A percentile compares a stretch with the other conserved stretches of the same genome.
Evolutionary conservation across 1,139 yeast genomes (phyloP).

Genomic region (Kodamaea arcana): DNA sequence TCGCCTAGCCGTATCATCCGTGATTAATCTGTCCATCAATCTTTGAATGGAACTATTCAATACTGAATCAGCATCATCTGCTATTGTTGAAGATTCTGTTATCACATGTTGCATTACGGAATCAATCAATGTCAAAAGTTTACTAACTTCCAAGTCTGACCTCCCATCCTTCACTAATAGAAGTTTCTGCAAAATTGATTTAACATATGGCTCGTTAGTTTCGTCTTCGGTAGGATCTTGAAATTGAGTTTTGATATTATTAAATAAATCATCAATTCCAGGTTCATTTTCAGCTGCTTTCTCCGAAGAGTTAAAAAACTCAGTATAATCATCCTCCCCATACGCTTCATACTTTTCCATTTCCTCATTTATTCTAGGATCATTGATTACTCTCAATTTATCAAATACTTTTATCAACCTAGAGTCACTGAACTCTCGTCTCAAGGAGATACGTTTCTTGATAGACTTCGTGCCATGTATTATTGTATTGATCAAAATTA

Average conservation of each 20-base stretch:
- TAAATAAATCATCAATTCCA: constrained; percentile 20
- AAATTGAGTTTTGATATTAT: constrained; percentile 15
- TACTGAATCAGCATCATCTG: constrained; percentile 22
- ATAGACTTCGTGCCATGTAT: constrained; percentile 32
- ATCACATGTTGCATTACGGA: constrained; percentile 30
- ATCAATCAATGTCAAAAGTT: constrained; percentile 26
- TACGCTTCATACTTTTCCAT: constrained; percentile 39
- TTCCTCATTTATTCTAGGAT: constrained; percentile 41
- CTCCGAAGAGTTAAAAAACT: constrained; percentile 12
- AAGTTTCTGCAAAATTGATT: constrained; percentile 23
- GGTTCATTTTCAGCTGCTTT: constrained; percentile 11
- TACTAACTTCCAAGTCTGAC: constrained; percentile 17
- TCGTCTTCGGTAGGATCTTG: constrained; percentile 8
- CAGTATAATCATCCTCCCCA: constrained; percentile 39
- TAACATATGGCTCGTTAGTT: constrained; percentile 14
- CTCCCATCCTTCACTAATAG: constrained; percentile 23
- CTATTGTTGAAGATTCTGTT: constrained; percentile 22
- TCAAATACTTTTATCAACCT: constrained; percentile 37
- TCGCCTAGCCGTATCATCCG: constrained; percentile 33
- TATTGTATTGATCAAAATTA: constrained; percentile 41
- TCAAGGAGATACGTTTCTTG: constrained; percentile 28
- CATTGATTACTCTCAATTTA: constrained; percentile 31
- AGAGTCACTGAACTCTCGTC: constrained; percentile 41
- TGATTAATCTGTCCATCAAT: constrained; percentile 29
- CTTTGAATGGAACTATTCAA: constrained; percentile 32